Percentiles rank a stretch among this genome's conserved stretches.
Evolutionary conservation across 2,329 filamentous ascomycete species (phyloP).

Genomic region (Nigrospora osmanthi): DNA sequence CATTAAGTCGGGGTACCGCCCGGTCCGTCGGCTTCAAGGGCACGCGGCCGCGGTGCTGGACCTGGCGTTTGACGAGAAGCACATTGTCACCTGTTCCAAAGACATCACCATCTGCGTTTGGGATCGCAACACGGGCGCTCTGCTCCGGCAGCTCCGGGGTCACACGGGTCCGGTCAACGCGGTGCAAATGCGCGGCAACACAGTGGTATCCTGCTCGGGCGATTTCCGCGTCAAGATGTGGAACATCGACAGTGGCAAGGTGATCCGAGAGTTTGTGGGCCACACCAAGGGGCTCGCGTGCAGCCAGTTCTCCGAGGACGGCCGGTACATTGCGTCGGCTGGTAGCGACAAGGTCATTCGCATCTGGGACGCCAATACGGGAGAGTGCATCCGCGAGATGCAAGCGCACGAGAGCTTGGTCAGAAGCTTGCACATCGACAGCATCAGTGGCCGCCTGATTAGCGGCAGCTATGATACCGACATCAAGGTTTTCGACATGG

Average conservation of each 20-base stretch:
- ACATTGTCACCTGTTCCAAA: slow-evolving; percentile 96
- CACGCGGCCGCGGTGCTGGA: slow-evolving; percentile 89
- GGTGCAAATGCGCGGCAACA: slow-evolving; percentile 87
- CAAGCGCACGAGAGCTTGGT: slow-evolving; percentile 80
- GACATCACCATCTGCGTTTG: slow-evolving; percentile 91
- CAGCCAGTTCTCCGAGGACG: slow-evolving; percentile 92
- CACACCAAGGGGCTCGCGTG: slow-evolving; percentile 93
- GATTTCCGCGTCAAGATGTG: slow-evolving; percentile 92
- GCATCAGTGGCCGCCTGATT: slow-evolving; percentile 74
- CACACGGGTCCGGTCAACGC: slow-evolving; percentile 93
- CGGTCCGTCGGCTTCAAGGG: slow-evolving; percentile 67
- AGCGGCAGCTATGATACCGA: slow-evolving; percentile 93
- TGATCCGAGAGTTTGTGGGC: slow-evolving; percentile 82
- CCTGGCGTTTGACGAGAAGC: slow-evolving; percentile 82
- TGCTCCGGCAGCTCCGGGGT: slow-evolving; percentile 73
- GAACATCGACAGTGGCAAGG: slow-evolving; percentile 84
- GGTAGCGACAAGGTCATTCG: slow-evolving; percentile 95
- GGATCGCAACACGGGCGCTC: slow-evolving; percentile 71
- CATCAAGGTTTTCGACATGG: slow-evolving; percentile 89
- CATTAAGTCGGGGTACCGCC: slow-evolving; percentile 68
- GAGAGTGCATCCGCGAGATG: slow-evolving; percentile 73
- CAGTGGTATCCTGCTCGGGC: slow-evolving; percentile 86
- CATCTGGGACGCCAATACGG: slow-evolving; percentile 90
- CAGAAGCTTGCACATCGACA: slow-evolving; percentile 84
- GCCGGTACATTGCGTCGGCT: slow-evolving; percentile 85